These are phyloP conservation scores for Stygiomarasmius scandens DNA, from an alignment of 1,284 basidiomycete genomes.

Conservation along the genomic window DNA sequence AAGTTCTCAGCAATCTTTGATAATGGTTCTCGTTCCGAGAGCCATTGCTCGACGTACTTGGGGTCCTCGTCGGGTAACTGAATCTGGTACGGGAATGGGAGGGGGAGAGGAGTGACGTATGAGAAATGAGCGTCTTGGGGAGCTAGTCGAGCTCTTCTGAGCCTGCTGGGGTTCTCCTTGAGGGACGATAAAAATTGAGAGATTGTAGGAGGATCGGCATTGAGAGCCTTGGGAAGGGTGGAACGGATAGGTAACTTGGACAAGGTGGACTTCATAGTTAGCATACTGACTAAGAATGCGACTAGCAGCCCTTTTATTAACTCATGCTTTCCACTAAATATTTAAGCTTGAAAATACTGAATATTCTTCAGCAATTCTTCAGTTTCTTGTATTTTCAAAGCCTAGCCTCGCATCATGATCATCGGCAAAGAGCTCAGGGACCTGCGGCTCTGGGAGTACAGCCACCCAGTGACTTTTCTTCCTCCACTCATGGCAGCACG, in stretches of 20 bases:
- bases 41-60: slow-evolving; percentile 73
- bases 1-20: slow-evolving; percentile 37
- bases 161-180: slow-evolving; percentile 61
- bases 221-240: neutral
- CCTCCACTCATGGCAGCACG: neutral
- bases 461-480: no score
- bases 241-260: neutral
- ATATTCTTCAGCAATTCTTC: no score
- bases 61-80: slow-evolving; percentile 60
- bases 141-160: slow-evolving; percentile 70
- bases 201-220: neutral
- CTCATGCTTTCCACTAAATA: no score
- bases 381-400: no score
- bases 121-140: slow-evolving; percentile 75
- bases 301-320: no score
- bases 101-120: slow-evolving; percentile 80
- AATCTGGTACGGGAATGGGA: slow-evolving; percentile 86
- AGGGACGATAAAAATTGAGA: neutral
- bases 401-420: no score
- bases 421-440: no score
- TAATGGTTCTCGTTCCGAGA: slow-evolving; percentile 61
- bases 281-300: neutral
- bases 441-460: no score
- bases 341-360: no score
- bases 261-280: neutral